Conservation (phyloP, 1,139 yeast species). For the Zygosaccharomyces sapae region DNA sequence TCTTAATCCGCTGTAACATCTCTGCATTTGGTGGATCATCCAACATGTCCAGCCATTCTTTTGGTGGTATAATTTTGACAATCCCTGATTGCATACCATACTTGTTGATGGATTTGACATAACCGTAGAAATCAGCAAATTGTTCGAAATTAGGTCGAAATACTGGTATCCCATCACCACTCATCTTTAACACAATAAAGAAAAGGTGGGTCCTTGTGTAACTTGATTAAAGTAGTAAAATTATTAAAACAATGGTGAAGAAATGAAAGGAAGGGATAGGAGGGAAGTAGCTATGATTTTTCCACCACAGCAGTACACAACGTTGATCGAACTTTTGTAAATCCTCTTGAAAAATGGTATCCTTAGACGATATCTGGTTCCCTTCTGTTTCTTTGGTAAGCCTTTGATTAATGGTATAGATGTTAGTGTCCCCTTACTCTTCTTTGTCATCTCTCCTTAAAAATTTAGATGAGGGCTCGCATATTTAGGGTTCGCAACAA, state of each 20-base stretch:
- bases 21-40: slow-evolving; percentile 22
- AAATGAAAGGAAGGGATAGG: no score
- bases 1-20: slow-evolving; percentile 37
- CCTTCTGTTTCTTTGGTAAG: background rate
- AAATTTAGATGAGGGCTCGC: slow-evolving; percentile 6
- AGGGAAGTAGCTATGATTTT: no score
- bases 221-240: no score
- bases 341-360: no score
- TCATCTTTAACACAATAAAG: slow-evolving; percentile 41
- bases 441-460: slow-evolving; percentile 15
- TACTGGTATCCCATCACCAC: slow-evolving; percentile 52
- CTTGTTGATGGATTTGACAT: slow-evolving; percentile 58
- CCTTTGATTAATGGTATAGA: slow-evolving; percentile 6
- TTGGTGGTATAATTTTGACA: slow-evolving; percentile 74
- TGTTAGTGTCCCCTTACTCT: slow-evolving; percentile 11
- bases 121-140: slow-evolving; percentile 63
- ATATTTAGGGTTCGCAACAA: background rate
- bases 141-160: slow-evolving; percentile 57
- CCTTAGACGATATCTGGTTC: no score
- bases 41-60: slow-evolving; percentile 51
- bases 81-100: slow-evolving; percentile 80
- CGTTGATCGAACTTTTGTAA: background rate
- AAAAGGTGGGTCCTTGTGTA: background rate
- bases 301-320: background rate
- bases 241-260: no score